Evolutionary conservation across 2,329 filamentous ascomycete genomes (phyloP).

Genomic region (Chrysosporium queenslandicum): DNA sequence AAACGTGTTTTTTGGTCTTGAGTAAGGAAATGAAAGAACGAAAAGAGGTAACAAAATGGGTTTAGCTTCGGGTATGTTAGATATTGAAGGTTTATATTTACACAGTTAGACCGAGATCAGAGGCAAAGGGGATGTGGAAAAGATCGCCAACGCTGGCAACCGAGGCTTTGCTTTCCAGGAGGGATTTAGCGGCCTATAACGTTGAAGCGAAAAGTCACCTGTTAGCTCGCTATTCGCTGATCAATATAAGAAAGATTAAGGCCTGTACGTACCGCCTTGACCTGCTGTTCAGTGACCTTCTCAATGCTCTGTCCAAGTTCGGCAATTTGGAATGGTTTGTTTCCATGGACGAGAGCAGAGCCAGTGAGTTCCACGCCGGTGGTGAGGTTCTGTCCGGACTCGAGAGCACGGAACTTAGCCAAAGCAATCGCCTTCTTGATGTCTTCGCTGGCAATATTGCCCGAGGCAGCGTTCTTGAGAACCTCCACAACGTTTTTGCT

Average conservation of each 20-base stretch:
- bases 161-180: constrained; percentile 79
- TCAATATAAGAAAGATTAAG: neutral
- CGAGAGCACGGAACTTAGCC: constrained; percentile 86
- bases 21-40: neutral
- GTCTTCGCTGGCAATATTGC: constrained; percentile 69
- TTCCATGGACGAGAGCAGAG: constrained; percentile 68
- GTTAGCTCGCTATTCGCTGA: constrained; percentile 16
- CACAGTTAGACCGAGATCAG: constrained; percentile 88
- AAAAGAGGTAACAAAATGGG: neutral
- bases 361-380: constrained; percentile 75
- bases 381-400: constrained; percentile 66
- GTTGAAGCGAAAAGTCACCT: constrained; percentile 18
- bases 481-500: constrained; percentile 69
- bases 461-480: constrained; percentile 69
- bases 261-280: constrained; percentile 63
- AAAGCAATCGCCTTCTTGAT: constrained; percentile 83
- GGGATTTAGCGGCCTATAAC: constrained; percentile 68
- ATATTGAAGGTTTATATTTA: constrained; percentile 42
- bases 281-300: constrained; percentile 67
- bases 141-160: constrained; percentile 87
- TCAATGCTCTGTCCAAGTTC: constrained; percentile 70
- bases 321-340: constrained; percentile 73
- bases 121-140: constrained; percentile 79
- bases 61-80: constrained; percentile 8
- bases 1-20: neutral